Percentiles rank a stretch among this genome's conserved stretches.
Conservation (phyloP, 73 alveolate genomes). For the Stentor roeselii region DNA sequence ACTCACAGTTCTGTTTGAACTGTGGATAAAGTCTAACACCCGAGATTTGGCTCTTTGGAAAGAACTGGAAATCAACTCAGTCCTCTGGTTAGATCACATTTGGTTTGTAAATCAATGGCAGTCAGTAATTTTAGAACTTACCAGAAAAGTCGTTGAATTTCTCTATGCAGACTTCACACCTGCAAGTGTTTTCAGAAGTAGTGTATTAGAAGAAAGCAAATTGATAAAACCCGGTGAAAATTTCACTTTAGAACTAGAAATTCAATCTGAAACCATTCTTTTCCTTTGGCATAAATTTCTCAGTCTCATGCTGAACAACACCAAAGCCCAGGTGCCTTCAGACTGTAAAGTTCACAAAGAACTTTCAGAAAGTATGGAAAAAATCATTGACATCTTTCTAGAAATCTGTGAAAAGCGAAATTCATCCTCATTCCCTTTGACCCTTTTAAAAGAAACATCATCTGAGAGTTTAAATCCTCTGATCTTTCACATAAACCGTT, state of each 20-base stretch:
- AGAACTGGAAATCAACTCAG: not conserved
- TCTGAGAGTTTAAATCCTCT: not conserved
- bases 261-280: not conserved
- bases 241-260: not conserved
- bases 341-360: not conserved
- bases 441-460: not conserved
- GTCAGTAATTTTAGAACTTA: not conserved
- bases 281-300: not conserved
- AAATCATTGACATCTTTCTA: not conserved
- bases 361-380: not conserved
- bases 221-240: too few relatives aligned
- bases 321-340: slow-evolving; percentile 4
- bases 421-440: too few relatives aligned
- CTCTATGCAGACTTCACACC: not conserved
- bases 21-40: slow-evolving; percentile 13
- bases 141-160: not conserved
- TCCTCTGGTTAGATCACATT: not conserved
- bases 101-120: not conserved
- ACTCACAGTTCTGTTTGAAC: not conserved
- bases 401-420: not conserved
- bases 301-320: not conserved
- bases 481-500: too few relatives aligned
- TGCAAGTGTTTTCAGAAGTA: not conserved
- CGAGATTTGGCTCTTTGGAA: not conserved
- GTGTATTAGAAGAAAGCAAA: not conserved